A percentile compares a stretch with the other conserved stretches of the same genome.
These are phyloP conservation scores for Mortierella sp. DNA, from an alignment of 371 early-diverging fungal species.

Conservation along the genomic window DNA sequence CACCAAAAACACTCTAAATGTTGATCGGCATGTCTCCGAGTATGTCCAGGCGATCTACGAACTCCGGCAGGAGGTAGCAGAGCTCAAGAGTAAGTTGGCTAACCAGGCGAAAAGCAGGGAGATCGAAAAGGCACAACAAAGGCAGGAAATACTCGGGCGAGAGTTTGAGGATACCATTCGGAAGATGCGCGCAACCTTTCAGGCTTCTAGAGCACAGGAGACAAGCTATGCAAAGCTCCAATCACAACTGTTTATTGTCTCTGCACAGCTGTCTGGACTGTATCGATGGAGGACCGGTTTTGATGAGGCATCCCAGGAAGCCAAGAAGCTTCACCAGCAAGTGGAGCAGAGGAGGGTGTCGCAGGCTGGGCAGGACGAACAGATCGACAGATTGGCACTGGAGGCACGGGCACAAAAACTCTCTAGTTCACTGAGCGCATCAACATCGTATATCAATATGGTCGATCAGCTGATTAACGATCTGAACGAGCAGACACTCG, in stretches of 20 bases:
- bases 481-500: constrained; percentile 19
- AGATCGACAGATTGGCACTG: constrained; percentile 16
- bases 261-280: constrained; percentile 32
- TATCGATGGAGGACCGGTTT: constrained; percentile 39
- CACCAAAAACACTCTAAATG: constrained; percentile 63
- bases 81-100: constrained; percentile 57
- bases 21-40: constrained; percentile 69
- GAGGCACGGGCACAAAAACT: constrained; percentile 30
- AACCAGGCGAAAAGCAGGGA: constrained; percentile 24
- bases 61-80: constrained; percentile 62
- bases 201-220: constrained; percentile 37
- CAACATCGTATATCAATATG: constrained; percentile 40
- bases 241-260: constrained; percentile 18
- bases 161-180: constrained; percentile 32
- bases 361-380: not conserved
- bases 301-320: constrained; percentile 33
- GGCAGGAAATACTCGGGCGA: constrained; percentile 17
- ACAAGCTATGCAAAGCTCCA: constrained; percentile 47
- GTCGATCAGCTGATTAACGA: constrained; percentile 39
- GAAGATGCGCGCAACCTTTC: constrained; percentile 43
- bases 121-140: constrained; percentile 19
- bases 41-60: constrained; percentile 69
- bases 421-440: constrained; percentile 28
- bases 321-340: constrained; percentile 37
- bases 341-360: constrained; percentile 28